Base-by-base conservation (phyloP, 768 basidiomycete species). In the Galerina sulciceps region DNA sequence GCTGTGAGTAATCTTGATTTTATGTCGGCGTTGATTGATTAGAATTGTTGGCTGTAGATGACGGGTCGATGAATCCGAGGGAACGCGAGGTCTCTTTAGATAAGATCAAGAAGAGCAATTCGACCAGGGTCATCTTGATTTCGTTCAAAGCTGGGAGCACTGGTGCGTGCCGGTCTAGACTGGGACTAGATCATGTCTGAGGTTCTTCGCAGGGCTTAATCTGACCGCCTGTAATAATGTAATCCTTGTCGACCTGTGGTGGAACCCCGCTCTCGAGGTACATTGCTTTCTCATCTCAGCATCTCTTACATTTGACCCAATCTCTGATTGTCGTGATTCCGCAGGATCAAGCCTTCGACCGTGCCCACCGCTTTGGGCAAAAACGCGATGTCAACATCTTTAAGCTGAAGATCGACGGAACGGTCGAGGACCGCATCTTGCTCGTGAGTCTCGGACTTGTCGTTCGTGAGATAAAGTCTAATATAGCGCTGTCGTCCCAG, bases 61-160 rank as follows among this genome's bases (percentile, higher is more conserved):
- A 97, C 66, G 96, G 96, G 0, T 85, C 84, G 4, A 95, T 98
- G 92, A 74, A 76, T 13, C 82, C 89, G 58, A 84, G 84, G 34
- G 81, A 93, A 65, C 88, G 95, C 10, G 91, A 94, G 64, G 83
- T 79, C 14, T 83, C 92, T 4, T 73, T 99, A 42, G 77, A 86
- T 36, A 85, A 82, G 64, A 94, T 99, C 73, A 85, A 82, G 67
- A 84, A 62, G 15, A 85, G 82, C 69, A 71, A 73, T 23, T 77
- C 65, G 14, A 85, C 81, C 10, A 83, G 82, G 34, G 87, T 96
- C 42, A 97, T 99, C 60, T 75, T 99, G 62, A 95, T 99, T 61
- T 97, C 94, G 0, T 96, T 98, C 84, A 97, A 96, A 72, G 94
- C 95, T 26, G 95, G 95, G 4, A 91, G 91, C 67, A 94, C 91